Conservation (phyloP, 768 basidiomycete genomes). For the Amanita rubescens region DNA sequence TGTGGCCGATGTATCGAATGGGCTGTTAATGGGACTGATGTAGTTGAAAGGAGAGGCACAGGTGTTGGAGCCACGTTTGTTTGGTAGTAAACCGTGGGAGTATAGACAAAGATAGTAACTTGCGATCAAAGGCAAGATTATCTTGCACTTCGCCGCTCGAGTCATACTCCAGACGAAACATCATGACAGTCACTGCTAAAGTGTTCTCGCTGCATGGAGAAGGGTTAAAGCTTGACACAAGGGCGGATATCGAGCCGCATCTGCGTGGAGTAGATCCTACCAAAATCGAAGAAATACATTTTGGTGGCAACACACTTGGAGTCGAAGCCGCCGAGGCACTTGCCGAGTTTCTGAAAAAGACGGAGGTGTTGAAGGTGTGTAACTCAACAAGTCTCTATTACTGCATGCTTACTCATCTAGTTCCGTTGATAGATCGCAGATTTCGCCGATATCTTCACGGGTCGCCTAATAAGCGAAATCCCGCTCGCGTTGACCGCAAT, state of each 20-base stretch:
- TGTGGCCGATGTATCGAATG: too few species aligned
- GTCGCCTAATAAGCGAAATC: constrained; percentile 92
- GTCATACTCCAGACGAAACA: not conserved
- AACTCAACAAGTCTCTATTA: not conserved
- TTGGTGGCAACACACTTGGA: constrained; percentile 93
- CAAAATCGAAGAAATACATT: constrained; percentile 77
- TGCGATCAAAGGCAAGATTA: not conserved
- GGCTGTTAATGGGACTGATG: too few species aligned
- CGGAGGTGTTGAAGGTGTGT: constrained; percentile 63
- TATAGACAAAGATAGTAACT: not conserved
- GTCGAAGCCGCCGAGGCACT: constrained; percentile 84
- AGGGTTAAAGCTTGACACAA: constrained; percentile 74
- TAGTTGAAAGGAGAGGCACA: too few species aligned
- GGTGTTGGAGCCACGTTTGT: too few species aligned
- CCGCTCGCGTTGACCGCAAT: constrained; percentile 83
- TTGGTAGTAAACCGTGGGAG: too few species aligned
- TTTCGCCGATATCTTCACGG: constrained; percentile 97
- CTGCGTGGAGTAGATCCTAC: constrained; percentile 58
- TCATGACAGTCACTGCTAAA: constrained; percentile 15
- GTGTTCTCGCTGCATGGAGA: constrained; percentile 46
- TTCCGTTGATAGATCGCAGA: constrained; percentile 74
- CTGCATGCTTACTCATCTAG: not conserved
- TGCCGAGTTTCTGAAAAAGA: constrained; percentile 67
- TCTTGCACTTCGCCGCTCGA: not conserved
- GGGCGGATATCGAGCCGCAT: constrained; percentile 68